Percentiles rank a stretch among this genome's conserved stretches.
Conservation (phyloP, 768 basidiomycete genomes). For the Lyophyllum decastes region DNA sequence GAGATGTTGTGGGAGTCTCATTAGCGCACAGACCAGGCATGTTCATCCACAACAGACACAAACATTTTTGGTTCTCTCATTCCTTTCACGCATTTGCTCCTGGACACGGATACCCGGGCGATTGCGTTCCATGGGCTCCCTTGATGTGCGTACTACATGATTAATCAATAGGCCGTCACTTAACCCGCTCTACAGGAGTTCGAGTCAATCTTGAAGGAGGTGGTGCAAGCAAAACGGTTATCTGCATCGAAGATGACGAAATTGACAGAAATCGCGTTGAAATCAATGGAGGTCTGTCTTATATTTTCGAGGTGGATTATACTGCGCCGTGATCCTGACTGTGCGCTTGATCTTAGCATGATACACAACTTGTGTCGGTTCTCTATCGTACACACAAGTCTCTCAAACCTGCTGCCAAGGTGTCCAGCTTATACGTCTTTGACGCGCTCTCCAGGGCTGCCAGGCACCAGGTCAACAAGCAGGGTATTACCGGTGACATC, state of each 20-base stretch:
- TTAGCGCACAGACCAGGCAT: constrained; percentile 27
- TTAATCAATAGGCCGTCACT: neutral
- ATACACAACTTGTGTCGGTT: constrained; percentile 84
- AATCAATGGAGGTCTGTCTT: constrained; percentile 69
- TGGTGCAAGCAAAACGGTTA: constrained; percentile 80
- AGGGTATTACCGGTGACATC: constrained; percentile 55
- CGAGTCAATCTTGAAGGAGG: constrained; percentile 76
- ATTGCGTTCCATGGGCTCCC: constrained; percentile 36
- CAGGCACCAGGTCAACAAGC: constrained; percentile 65
- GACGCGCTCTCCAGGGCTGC: constrained; percentile 92
- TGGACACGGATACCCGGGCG: constrained; percentile 10
- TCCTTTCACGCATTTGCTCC: constrained; percentile 15
- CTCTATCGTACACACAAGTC: constrained; percentile 90
- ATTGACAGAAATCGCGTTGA: constrained; percentile 76
- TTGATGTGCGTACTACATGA: constrained; percentile 35
- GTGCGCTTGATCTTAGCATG: constrained; percentile 50
- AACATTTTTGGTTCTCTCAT: constrained; percentile 31
- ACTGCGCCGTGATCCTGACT: neutral
- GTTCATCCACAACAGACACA: constrained; percentile 21
- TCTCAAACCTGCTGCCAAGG: constrained; percentile 65
- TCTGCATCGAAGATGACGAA: constrained; percentile 84
- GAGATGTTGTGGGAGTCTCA: constrained; percentile 6
- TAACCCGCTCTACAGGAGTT: constrained; percentile 60
- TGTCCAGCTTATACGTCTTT: constrained; percentile 90
- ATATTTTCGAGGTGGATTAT: neutral